Base-by-base conservation (phyloP, 805 yeast species). In the Candida morakotiae region DNA sequence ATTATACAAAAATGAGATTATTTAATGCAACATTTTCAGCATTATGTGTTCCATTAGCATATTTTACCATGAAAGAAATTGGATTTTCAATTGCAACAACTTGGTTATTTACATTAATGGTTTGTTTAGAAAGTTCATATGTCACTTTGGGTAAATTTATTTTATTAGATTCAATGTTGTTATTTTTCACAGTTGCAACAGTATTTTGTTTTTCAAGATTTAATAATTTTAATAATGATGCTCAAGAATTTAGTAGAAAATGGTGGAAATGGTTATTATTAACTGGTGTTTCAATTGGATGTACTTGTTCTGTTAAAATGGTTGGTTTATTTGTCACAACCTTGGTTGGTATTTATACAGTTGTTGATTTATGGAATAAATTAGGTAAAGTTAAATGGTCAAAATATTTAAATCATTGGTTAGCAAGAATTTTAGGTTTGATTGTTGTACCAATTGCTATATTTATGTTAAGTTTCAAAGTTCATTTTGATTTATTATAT, bases 201-300 rank as follows among this genome's bases (percentile, higher is more conserved):
- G 71, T 87, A 40, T 81, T 73, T 55, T 74, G 84, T 46, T 76
- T 89, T 55, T 73, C 78, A 36, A 73, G 83, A 62, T 81, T 87
- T 65, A 83, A 86, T 63, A 77, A 72, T 49, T 67, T 73, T 52
- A 76, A 76, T 56, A 60, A 51, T 40, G 61, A 69, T 28, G 30
- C 40, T 9, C 40, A 44, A 13, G 71, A 70, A 28, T 87, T 89
- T 55, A 56, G 84, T 9, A 68, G 80, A 52, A 74, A 77, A 54
- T 91, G 98, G 97, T 93, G 95, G 95, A 79, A 79, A 57, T 91
- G 97, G 96, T 63, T 93, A 36, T 49, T 83, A 17, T 64, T 84
- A 41, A 84, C 95, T 7, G 99, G 99, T 47, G 64, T 87, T 36
- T 69, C 79, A 31, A 79, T 93, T 52, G 98, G 98, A 28, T 85